phyloP scores from a whole-genome alignment of 2,329 filamentous ascomycete species.

The Tolypocladium ophioglossoides region DNA sequence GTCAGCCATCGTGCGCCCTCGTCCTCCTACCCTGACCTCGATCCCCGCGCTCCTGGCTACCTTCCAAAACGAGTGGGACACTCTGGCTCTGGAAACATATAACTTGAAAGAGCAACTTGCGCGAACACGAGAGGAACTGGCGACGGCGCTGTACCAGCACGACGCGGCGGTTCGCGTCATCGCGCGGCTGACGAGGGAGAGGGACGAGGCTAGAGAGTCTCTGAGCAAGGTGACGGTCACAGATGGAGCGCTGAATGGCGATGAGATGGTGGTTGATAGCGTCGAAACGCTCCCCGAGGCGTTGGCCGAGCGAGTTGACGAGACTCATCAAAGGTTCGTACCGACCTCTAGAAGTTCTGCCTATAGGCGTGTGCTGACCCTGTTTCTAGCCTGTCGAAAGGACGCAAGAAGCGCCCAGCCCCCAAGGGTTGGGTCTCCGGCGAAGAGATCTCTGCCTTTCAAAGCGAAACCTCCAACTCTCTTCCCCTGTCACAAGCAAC shows the following conservation, averaged over 20 bases:
- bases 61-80: constrained; percentile 98
- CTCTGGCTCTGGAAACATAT: constrained; percentile 82
- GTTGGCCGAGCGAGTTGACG: constrained; percentile 63
- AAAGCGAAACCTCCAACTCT: constrained; percentile 32
- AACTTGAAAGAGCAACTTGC: constrained; percentile 81
- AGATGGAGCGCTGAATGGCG: constrained; percentile 46
- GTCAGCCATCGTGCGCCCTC: constrained; percentile 71
- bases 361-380: constrained; percentile 4
- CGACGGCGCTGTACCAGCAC: constrained; percentile 89
- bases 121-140: constrained; percentile 86
- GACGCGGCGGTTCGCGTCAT: constrained; percentile 96
- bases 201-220: constrained; percentile 85
- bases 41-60: constrained; percentile 88
- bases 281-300: constrained; percentile 63
- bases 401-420: constrained; percentile 78
- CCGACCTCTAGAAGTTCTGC: background rate
- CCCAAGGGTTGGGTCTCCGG: constrained; percentile 76
- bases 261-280: constrained; percentile 85
- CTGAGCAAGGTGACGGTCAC: constrained; percentile 76
- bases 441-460: constrained; percentile 52
- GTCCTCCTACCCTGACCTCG: constrained; percentile 88
- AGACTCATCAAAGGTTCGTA: constrained; percentile 67
- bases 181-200: constrained; percentile 77
- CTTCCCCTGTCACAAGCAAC: constrained; percentile 38
- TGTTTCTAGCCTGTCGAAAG: constrained; percentile 63